Evolutionary conservation across 164 flowering plant species (phyloP), one percentile per base, ranked within the genome.

Genomic region (Tetracentron sinense): DNA sequence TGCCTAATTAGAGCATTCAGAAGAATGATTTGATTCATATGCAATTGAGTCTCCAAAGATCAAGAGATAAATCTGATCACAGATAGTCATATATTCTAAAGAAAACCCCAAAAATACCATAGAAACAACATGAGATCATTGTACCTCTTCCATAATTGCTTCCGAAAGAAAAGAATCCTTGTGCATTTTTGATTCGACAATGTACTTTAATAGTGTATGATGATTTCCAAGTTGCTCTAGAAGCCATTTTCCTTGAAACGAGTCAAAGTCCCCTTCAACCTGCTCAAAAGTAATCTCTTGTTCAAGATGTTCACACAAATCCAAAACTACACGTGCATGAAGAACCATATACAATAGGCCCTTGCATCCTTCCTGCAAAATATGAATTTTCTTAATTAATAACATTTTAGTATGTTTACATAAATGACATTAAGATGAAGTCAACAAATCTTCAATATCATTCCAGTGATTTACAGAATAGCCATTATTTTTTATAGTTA

Each of bases 101-200:
- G 33, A 14, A 19, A 42, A 26, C 22, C 19, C 50, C 22, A n/a
- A 61, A 16, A 53, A 21, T 20, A 35, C 23, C 22, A 16, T 26
- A 53, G 49, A 31, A 33, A 49, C 25, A 29, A 33, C 0, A 51
- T 11, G 25, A 30, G 17, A 42, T 38, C 31, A 25, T 47, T 33
- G 20, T 59, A 93, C 97, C 96, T 90, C 98, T 77, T 93, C 98
- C 82, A 93, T 86, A n/a, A 93, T 87, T 22, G 92, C 95, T 78
- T 93, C 97, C 21, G 98, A 90, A 70, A 93, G 91, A 61, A 93
- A 74, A 16, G 96, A 76, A 63, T 90, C 82, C 62, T 79, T 79
- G 58, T 77, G 97, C 90, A 94, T 87, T 76, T 79, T 94, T 57
- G 98, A 90, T 78, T 94, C 97, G 58, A 90, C 95, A 48, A 68